Percentiles rank a stretch among this genome's conserved stretches.
Evolutionary conservation across 176 grass and related monocot genomes (phyloP).

Genomic region (Tillandsia fasciculata): DNA sequence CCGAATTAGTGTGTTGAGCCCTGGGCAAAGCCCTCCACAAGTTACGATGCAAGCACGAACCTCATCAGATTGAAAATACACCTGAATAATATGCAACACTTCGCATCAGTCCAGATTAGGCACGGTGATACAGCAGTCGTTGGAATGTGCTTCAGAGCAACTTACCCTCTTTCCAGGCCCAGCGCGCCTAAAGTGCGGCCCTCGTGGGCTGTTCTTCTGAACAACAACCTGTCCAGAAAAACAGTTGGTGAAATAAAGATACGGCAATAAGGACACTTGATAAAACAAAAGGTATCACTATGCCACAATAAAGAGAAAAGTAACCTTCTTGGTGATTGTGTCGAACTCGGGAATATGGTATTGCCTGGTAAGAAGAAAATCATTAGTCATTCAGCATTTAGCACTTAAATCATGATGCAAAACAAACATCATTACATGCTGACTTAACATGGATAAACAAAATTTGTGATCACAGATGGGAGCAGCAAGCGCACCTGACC

Average conservation of each 20-base stretch:
- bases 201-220: slow-evolving; percentile 59
- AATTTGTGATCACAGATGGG: neutral
- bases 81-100: slow-evolving; percentile 29
- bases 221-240: slow-evolving; percentile 44
- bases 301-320: neutral
- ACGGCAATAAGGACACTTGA: no score
- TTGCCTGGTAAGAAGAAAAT: slow-evolving; percentile 45
- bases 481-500: slow-evolving; percentile 56
- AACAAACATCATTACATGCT: no score
- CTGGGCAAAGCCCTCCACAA: slow-evolving; percentile 95
- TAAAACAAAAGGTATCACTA: no score
- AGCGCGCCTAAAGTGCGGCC: slow-evolving; percentile 81
- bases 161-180: slow-evolving; percentile 84
- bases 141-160: slow-evolving; percentile 8
- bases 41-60: slow-evolving; percentile 91
- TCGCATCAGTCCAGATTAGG: slow-evolving; percentile 4
- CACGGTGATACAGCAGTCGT: slow-evolving; percentile 3
- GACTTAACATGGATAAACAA: slow-evolving; percentile 1
- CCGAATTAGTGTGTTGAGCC: slow-evolving; percentile 94
- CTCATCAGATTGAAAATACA: slow-evolving; percentile 83
- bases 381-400: neutral
- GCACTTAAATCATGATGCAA: neutral
- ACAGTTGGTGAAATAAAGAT: slow-evolving; percentile 7
- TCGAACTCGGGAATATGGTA: slow-evolving; percentile 88
- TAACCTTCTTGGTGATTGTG: slow-evolving; percentile 82